Evolutionary conservation across 176 grass and related monocot species (phyloP), one percentile per base, ranked within the genome.

Genomic region (Hsuehochloa calcarea): DNA sequence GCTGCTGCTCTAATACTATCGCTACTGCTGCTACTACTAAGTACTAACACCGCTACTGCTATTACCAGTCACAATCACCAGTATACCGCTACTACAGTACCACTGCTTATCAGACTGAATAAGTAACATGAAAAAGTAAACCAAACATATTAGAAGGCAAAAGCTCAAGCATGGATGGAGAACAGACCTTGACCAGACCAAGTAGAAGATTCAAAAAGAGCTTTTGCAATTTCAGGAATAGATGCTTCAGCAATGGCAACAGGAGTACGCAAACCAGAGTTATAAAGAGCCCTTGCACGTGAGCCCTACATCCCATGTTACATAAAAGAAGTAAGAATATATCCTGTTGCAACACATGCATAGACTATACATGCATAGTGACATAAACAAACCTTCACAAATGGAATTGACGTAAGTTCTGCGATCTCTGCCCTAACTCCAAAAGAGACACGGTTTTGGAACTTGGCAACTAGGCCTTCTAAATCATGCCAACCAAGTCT

Each of bases 401-500:
- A 95, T 47, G 93, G 93, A 81, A 98, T 98, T 47, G 93, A 81
- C 37, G 95, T 98, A 75, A 98, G 84, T 85, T 95, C 95, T 5
- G 82, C 95, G 64, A 98, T 93, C 84, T 98, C 95, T 59, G 93
- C 93, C 80, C 95, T 91, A 66, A 98, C 95, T 93, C 95, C 95
- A 92, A 98, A 98, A 45, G 93, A 98, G 67, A 98, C 87, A 16
- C 95, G 90, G 69, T 98, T 98, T 86, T 98, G 95, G 70, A 98
- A 98, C 86, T 95, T 98, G 20, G 91, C 85, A 86, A 98, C 82
- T 82, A 98, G 92, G 29, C 95, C 93, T 85, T 95, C 91, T 82
- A 98, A 91, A 84, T 98, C 95, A 81, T 91, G 80, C 95, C 95
- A 98, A 26, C 95, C 95, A 88, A 98, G 89, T 73, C 95, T 95